Base-by-base conservation (phyloP, 306 rosid species). In the Acacia melanoxylon region DNA sequence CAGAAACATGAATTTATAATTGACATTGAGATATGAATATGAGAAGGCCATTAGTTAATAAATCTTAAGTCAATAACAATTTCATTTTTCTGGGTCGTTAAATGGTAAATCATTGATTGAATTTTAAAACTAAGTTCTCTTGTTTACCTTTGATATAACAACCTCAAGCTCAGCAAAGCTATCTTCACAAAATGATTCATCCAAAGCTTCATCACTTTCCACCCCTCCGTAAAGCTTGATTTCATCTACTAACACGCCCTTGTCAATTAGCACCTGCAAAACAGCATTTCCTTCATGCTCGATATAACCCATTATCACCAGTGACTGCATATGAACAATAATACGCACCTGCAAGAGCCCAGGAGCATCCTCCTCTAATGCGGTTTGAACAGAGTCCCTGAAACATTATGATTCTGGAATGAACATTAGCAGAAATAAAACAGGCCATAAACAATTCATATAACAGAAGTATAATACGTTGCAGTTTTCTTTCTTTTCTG, bases 311-410 rank as follows among this genome's bases (percentile, higher is more conserved):
- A 61, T 10, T 12, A 61, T 82, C 72, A 68, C 52, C 48, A 82
- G 56, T 56, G 63, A 78, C 72, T 67, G 79, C 76, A 90, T 70
- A 68, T 48, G 52, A 81, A 81, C 74, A 44, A 69, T 72, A 79
- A 54, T 69, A 77, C 45, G 56, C 86, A 93, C 98, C 98, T 90
- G 90, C 84, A 95, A 85, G 22, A 95, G 98, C 78, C 98, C 98
- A 70, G 98, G 98, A 78, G 95, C 98, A 89, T 93, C 98, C 86
- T 95, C 98, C 85, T 93, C 97, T 52, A 95, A 82, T 27, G 97
- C 98, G 54, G 92, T 86, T 87, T 93, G 81, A 88, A 93, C 72
- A 13, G 97, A 93, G 86, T 93, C 93, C 83, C 98, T 95, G 90
- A 80, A 78, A 84, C 19, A 49, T 45, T 69, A 75, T 75, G 49